phyloP scores from a whole-genome alignment of 2,329 filamentous ascomycete species.

The Aspergillus japonicus region DNA sequence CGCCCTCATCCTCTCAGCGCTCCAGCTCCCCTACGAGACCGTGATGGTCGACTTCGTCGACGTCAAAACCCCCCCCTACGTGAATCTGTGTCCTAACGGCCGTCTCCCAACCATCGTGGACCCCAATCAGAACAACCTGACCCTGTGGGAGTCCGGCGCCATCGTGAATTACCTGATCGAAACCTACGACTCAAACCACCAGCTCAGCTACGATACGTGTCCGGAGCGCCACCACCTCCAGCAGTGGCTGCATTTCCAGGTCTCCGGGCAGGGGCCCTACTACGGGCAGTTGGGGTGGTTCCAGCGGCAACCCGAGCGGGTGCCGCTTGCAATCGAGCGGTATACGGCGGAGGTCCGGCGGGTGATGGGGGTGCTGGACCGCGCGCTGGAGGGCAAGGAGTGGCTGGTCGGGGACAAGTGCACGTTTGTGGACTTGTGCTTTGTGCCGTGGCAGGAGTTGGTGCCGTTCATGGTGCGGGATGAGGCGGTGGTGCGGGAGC shows the following conservation, averaged over 20 bases:
- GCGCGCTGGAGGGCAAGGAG: neutral
- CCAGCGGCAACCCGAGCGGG: conserved; percentile 41
- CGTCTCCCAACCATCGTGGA: conserved; percentile 32
- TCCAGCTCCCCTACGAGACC: conserved; percentile 27
- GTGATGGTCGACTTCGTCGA: conserved; percentile 18
- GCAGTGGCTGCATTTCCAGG: conserved; percentile 50
- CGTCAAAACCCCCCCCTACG: conserved; percentile 24
- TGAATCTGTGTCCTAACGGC: conserved; percentile 27
- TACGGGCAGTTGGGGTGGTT: conserved; percentile 52
- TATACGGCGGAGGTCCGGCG: conserved; percentile 44
- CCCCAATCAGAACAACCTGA: conserved; percentile 32
- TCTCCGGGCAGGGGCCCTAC: conserved; percentile 50
- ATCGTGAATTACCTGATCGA: conserved; percentile 45
- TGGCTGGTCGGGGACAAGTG: conserved; percentile 4
- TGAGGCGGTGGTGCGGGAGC: neutral
- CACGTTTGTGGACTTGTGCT: conserved; percentile 2
- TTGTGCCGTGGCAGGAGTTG: neutral
- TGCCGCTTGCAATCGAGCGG: conserved; percentile 45
- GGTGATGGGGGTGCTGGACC: conserved; percentile 4
- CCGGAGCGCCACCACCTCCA: conserved; percentile 40
- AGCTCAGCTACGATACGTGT: conserved; percentile 39
- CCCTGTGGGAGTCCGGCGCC: conserved; percentile 45
- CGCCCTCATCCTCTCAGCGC: conserved; percentile 29
- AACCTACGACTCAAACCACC: conserved; percentile 39
- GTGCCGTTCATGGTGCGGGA: neutral